Base-by-base conservation (phyloP, 2,329 filamentous ascomycete species). In the Sporothrix mexicana region DNA sequence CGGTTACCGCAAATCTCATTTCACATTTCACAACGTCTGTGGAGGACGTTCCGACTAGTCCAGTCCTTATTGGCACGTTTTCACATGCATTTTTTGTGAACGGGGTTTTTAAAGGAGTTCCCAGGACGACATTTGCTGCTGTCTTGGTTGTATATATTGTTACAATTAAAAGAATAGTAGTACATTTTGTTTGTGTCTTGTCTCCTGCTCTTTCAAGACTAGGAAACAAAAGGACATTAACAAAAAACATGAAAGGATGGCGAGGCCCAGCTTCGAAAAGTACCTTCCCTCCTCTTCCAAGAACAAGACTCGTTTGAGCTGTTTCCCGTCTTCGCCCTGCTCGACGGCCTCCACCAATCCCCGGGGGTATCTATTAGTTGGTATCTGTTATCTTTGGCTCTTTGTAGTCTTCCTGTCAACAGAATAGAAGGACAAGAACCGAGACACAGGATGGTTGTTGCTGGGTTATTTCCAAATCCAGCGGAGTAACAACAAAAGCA, bases 311-410 rank as follows among this genome's bases (percentile, higher is more conserved):
- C 30, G 7, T 36, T 36, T 36, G 30, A 36, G 30, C 30, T 36
- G 30, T 49, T 49, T 9, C 12, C 2, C 20, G 17, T 25, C 7
- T 43, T 15, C 45, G 25, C 4, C 25, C 66, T 36, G 30, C 30
- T 36, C 30, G 30, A 36, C 30, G 30, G 30, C 66, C 66, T 51
- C 66, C 47, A 23, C 47, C 47, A 68, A 55, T 55, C 51, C 51
- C 20, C 45, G 7, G 66, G 66, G 66, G 66, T 68, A 68, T 68
- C 66, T 51, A 68, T 68, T 68, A 68, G 47, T 68, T 20, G 25
- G 43, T 68, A 10, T 10, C 17, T 36, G 17, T 13, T 41, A n/a
- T 23, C 15, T 15, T 4, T 30, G 6, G 2, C 10, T 61, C 55
- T 17, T 15, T 25, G 36, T 25, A 47, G 13, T 25, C 64, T 47